A percentile compares a stretch with the other conserved stretches of the same genome.
Conservation (phyloP, 495 filamentous ascomycete species). For the Neurospora sp. region DNA sequence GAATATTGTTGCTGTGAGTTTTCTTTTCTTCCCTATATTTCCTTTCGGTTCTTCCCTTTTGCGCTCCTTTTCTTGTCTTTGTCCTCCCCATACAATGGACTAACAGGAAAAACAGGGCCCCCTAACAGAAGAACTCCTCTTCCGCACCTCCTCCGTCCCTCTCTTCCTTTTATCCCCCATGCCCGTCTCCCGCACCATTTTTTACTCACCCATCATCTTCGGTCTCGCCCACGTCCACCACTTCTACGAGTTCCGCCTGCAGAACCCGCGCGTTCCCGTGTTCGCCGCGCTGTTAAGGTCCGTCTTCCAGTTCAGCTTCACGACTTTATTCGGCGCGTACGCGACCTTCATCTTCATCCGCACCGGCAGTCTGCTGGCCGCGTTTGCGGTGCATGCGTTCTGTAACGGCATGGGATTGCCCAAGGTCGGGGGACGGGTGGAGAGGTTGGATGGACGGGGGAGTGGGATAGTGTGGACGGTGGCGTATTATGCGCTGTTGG, state of each 20-base stretch:
- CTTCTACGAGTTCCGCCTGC: slow-evolving; percentile 85
- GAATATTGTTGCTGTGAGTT: slow-evolving; percentile 43
- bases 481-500: slow-evolving; percentile 64
- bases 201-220: slow-evolving; percentile 80
- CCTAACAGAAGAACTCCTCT: slow-evolving; percentile 85
- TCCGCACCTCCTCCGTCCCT: slow-evolving; percentile 74
- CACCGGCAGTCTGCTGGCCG: slow-evolving; percentile 66
- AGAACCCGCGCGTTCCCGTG: slow-evolving; percentile 58
- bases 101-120: slow-evolving; percentile 50
- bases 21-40: not conserved
- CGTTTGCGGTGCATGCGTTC: slow-evolving; percentile 70
- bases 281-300: slow-evolving; percentile 54
- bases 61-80: too few species aligned
- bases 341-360: slow-evolving; percentile 85
- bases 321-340: slow-evolving; percentile 84
- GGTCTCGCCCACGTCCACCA: slow-evolving; percentile 93
- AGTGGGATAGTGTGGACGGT: slow-evolving; percentile 52
- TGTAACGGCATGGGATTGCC: slow-evolving; percentile 91
- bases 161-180: slow-evolving; percentile 66
- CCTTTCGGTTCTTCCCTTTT: too few species aligned
- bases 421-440: slow-evolving; percentile 71
- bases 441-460: slow-evolving; percentile 18
- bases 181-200: slow-evolving; percentile 51
- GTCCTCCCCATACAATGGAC: not conserved
- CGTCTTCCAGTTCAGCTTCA: slow-evolving; percentile 82